Base-by-base conservation (phyloP, 2,329 filamentous ascomycete genomes). In the Neoscytalidium dimidiatum region DNA sequence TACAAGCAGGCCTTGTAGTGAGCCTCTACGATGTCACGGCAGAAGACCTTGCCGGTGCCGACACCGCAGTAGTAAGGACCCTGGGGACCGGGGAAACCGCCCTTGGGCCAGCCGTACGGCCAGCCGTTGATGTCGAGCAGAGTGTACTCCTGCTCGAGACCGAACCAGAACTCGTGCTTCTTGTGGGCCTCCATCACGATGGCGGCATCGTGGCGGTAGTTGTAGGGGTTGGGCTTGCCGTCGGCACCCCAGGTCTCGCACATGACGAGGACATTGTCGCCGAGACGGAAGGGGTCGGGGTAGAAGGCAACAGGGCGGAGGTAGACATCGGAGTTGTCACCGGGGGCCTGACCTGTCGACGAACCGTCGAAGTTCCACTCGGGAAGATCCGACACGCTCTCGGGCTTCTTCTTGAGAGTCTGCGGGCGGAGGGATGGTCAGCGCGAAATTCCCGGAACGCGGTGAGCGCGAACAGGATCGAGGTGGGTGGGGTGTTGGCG, bases 1-100 rank as follows among this genome's bases (percentile, higher is more conserved):
- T 92, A 97, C 80, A 98, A 78, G 85, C 88, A 97, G 70, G 90
- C 90, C 83, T 92, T 92, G 89, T 92, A 94, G 84, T 96, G 92
- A 69, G 92, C 90, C 84, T 98, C 94, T 71, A 99, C 94, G 68
- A 99, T 94, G 78, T 99, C 94, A 84, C 94, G 90, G 89, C 94
- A 94, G 82, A 96, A 95, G 75, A 98, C 95, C 86, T 95, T 96
- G 84, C 94, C 93, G 71, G 92, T 91, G 73, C 95, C 95, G 68
- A 97, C 94, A 91, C 94, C 95, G 80, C 94, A 97, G 90, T 96
- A 97, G 87, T 96, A 96, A 68, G 92, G 92, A 70, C 93, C 93
- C 83, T 96, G 93, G 71, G 94, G 92, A 78, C 91, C 93, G 69
- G 93, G 93, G 90, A 90, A 96, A 75, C 92, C 92, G 76, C 90